Evolutionary conservation across 192 early-diverging fungal genomes (phyloP).

Genomic region (Diversispora epigaea): DNA sequence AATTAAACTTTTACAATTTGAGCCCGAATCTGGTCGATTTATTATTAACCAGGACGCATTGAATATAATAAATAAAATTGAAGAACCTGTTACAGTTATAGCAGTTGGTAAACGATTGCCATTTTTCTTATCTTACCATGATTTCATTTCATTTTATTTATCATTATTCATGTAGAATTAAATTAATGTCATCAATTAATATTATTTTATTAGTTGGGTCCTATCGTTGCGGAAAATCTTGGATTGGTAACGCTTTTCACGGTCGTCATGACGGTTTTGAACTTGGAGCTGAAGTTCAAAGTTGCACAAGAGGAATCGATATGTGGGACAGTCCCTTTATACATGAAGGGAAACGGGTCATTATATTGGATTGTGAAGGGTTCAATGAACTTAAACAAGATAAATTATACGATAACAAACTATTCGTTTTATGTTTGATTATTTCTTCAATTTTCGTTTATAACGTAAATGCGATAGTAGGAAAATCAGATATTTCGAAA

Average conservation of each 20-base stretch:
- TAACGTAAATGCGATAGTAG: constrained; percentile 28
- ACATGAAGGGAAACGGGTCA: constrained; percentile 5
- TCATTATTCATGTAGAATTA: neutral
- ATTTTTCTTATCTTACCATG: neutral
- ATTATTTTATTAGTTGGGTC: constrained; percentile 3
- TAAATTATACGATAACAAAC: constrained; percentile 15
- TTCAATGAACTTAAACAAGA: constrained; percentile 26
- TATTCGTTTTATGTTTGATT: constrained; percentile 29
- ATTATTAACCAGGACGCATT: neutral
- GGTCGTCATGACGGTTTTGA: constrained; percentile 30
- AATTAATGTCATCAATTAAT: neutral
- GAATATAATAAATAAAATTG: constrained; percentile 18
- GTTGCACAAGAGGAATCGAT: constrained; percentile 26
- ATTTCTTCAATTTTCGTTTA: constrained; percentile 28
- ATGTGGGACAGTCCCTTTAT: constrained; percentile 29
- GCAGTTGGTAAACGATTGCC: neutral
- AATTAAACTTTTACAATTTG: constrained; percentile 18
- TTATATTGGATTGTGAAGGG: constrained; percentile 25
- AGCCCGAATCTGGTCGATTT: neutral
- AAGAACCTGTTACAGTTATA: constrained; percentile 17
- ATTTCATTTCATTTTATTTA: no score
- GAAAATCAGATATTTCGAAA: constrained; percentile 16
- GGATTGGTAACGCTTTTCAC: constrained; percentile 13
- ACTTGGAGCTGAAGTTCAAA: constrained; percentile 11
- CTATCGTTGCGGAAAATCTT: constrained; percentile 32